Base-by-base conservation (phyloP, 768 basidiomycete species). In the Panaeolus papilionaceus region DNA sequence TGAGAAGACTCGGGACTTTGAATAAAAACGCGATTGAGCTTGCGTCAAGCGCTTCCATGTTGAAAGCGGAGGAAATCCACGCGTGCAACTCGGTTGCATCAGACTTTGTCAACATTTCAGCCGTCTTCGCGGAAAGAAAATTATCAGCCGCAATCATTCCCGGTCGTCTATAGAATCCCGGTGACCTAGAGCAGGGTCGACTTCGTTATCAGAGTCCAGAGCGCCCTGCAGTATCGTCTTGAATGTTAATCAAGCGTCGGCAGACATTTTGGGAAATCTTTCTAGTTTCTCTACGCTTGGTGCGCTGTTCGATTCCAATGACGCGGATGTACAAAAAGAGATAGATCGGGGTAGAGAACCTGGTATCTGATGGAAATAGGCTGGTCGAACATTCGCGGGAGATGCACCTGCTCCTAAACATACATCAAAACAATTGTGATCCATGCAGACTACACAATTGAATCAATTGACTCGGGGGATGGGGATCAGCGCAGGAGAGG, bases 311-410 rank as follows among this genome's bases (percentile, higher is more conserved):
- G 54, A 28, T 28, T 33, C 54, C 26, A 28, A 6, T 16, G 11
- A 16, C 16, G 54, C 6, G 20, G 20, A 20, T 23, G 23, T 10
- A 1, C 20, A 26, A 1, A 51, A 40, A 33, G 9, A 40, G 47
- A 65, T 68, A 66, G 39, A 69, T 62, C 67, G 70, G 70, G 68
- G 67, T 71, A 68, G 38, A 64, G 66, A 71, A 37, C 2, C 28
- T 37, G 26, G 4, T 66, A 61, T 69, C 63, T 68, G 71, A 69
- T 69, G 67, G 67, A 71, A 62, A 38, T 39, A 40, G 38, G 9
- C 14, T 64, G 63, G 51, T 58, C 54, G 65, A 71, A 71, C 62
- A 58, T 64, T 71, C 71, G 71, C 71, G 71, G 71, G 68, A 69
- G 68, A 66, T 62, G 64, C 37, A 65, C 62, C 20, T 20, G 0